A percentile compares a stretch with the other conserved stretches of the same genome.
These are phyloP conservation scores for Acanthamoeba culbertsoni DNA, from an alignment of 208 protist species.

Conservation along the genomic window DNA sequence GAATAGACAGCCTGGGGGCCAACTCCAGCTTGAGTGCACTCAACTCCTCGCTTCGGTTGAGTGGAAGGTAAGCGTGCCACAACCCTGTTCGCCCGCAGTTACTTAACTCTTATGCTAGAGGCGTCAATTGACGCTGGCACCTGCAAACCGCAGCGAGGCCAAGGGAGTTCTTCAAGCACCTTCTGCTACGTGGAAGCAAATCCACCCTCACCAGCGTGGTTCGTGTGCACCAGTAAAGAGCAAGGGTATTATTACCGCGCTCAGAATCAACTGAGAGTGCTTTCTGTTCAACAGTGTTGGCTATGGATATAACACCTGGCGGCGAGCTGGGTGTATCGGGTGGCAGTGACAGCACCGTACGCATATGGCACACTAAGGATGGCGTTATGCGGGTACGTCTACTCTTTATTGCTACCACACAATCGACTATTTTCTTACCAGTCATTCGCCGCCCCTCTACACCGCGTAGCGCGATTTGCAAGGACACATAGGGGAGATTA, in stretches of 20 bases:
- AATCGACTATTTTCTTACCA: neutral
- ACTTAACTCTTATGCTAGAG: neutral
- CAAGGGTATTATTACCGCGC: neutral
- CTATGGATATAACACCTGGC: neutral
- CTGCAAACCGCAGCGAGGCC: neutral
- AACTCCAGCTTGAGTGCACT: neutral
- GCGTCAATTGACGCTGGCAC: neutral
- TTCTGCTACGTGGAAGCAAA: slow-evolving; percentile 4
- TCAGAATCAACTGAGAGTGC: neutral
- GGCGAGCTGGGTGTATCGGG: slow-evolving; percentile 32
- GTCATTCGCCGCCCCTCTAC: neutral
- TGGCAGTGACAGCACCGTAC: neutral
- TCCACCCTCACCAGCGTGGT: neutral
- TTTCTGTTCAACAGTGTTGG: neutral
- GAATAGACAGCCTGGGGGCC: neutral
- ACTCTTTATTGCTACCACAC: neutral
- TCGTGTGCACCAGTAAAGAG: neutral
- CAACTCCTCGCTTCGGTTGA: neutral
- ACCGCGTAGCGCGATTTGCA: neutral
- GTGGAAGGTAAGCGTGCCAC: neutral
- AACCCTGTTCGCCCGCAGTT: too few species aligned
- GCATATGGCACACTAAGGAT: slow-evolving; percentile 37
- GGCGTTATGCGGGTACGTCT: neutral
- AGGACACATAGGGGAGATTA: slow-evolving; percentile 33
- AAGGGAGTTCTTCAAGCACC: neutral